These are phyloP conservation scores for Xylaria sp. DNA, from an alignment of 2,329 filamentous ascomycete genomes.

Conservation along the genomic window DNA sequence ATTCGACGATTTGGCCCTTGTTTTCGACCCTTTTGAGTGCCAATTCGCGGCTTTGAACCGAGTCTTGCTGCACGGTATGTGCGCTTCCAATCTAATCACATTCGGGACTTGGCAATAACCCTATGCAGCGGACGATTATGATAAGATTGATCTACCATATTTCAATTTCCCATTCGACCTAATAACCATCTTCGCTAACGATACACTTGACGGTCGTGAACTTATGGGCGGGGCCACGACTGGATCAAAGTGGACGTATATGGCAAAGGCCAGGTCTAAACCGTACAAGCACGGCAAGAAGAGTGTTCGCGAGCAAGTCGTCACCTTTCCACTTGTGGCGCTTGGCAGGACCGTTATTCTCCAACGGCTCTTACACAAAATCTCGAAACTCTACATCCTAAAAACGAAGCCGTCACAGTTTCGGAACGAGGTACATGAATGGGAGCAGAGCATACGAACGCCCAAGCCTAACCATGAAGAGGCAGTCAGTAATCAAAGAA, in stretches of 20 bases:
- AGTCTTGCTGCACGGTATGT: background rate
- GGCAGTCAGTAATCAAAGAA: background rate
- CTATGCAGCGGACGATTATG: background rate
- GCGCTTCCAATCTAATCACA: background rate
- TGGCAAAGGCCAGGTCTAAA: constrained; percentile 1
- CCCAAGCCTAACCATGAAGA: background rate
- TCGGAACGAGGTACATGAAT: background rate
- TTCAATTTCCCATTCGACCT: background rate
- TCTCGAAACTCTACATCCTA: background rate
- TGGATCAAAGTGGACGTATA: background rate
- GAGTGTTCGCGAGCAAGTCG: background rate
- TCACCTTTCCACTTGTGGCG: background rate
- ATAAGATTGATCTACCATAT: background rate
- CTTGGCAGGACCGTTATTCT: background rate
- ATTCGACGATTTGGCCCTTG: background rate
- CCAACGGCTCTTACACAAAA: background rate
- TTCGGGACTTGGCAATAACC: background rate
- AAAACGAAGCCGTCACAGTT: background rate
- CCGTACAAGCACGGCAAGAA: background rate
- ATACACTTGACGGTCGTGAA: background rate
- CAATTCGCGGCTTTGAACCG: background rate
- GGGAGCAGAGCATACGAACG: background rate
- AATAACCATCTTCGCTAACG: constrained; percentile 1
- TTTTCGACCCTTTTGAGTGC: background rate
- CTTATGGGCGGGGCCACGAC: background rate